These are phyloP conservation scores for Diaporthe sp. DNA, from an alignment of 2,329 filamentous ascomycete species.

Conservation along the genomic window DNA sequence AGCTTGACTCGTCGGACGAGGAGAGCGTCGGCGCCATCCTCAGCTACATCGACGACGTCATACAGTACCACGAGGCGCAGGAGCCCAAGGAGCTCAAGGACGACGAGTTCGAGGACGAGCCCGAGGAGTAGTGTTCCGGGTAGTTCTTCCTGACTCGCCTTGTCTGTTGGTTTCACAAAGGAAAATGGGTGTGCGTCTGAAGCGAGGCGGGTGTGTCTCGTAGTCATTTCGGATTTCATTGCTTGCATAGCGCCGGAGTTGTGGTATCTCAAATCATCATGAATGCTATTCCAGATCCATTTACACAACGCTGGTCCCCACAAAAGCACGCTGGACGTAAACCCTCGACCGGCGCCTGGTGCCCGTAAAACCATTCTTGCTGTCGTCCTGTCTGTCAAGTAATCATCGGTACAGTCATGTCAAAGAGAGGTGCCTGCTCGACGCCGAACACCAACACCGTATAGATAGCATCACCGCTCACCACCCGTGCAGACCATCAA, in stretches of 20 bases:
- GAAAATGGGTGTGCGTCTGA: no score
- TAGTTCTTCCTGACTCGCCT: background rate
- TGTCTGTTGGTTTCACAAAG: background rate
- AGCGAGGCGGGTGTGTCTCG: background rate
- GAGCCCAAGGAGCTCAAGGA: conserved; percentile 88
- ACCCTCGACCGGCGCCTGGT: background rate
- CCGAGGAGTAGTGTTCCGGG: conserved; percentile 46
- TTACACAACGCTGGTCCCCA: conserved; percentile 10
- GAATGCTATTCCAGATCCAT: conserved; percentile 33
- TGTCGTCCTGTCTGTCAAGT: conserved; percentile 22
- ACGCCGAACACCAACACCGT: conserved; percentile 5
- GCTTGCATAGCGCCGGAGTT: conserved; percentile 61
- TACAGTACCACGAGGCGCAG: conserved; percentile 93
- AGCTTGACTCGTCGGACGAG: conserved; percentile 88
- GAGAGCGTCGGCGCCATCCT: conserved; percentile 79
- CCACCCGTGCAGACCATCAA: background rate
- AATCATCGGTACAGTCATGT: conserved; percentile 26
- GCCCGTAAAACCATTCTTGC: conserved; percentile 11
- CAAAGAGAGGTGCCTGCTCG: background rate
- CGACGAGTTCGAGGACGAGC: conserved; percentile 65
- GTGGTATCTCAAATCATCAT: conserved; percentile 42
- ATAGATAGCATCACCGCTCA: conserved; percentile 4
- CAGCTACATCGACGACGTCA: conserved; percentile 92
- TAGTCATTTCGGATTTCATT: conserved; percentile 40
- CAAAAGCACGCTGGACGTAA: background rate